Conservation (phyloP, 2,329 filamentous ascomycete genomes). For the Apiospora pterosperma region DNA sequence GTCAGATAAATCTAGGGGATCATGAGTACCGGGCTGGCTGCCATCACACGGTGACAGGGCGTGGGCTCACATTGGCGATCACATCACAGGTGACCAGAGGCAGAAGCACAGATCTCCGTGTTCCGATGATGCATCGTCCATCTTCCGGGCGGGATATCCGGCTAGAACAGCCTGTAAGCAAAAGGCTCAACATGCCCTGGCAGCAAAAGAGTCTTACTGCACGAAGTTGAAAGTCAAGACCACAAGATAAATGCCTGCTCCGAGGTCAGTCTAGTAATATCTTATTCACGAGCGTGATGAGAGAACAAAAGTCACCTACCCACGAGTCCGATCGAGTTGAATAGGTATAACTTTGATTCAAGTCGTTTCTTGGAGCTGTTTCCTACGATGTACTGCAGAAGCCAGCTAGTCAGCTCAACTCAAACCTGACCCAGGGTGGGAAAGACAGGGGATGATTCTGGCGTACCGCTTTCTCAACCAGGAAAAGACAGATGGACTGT, state of each 20-base stretch:
- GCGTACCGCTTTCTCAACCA: slow-evolving; percentile 59
- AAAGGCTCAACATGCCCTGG: too few relatives aligned
- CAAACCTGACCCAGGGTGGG: neutral
- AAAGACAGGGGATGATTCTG: slow-evolving; percentile 16
- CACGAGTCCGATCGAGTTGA: slow-evolving; percentile 59
- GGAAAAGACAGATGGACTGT: slow-evolving; percentile 59
- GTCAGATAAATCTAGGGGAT: slow-evolving; percentile 51
- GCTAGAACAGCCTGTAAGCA: slow-evolving; percentile 25
- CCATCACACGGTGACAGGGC: neutral
- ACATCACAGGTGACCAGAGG: slow-evolving; percentile 60
- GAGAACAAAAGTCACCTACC: slow-evolving; percentile 23
- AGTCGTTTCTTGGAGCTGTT: slow-evolving; percentile 47
- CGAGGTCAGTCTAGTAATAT: slow-evolving; percentile 11
- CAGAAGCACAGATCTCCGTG: slow-evolving; percentile 55
- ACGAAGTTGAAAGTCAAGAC: slow-evolving; percentile 58
- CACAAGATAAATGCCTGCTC: slow-evolving; percentile 36
- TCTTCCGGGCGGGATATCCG: slow-evolving; percentile 54
- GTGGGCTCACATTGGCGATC: slow-evolving; percentile 46
- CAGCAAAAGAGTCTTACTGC: slow-evolving; percentile 42
- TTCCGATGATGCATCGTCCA: slow-evolving; percentile 59
- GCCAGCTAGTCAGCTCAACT: slow-evolving; percentile 10
- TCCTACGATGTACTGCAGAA: slow-evolving; percentile 52
- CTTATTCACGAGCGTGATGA: neutral
- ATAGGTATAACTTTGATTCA: slow-evolving; percentile 55
- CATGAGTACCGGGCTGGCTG: neutral